Evolutionary conservation across 1,139 yeast genomes (phyloP).

Genomic region (Tardiomyces blankii): DNA sequence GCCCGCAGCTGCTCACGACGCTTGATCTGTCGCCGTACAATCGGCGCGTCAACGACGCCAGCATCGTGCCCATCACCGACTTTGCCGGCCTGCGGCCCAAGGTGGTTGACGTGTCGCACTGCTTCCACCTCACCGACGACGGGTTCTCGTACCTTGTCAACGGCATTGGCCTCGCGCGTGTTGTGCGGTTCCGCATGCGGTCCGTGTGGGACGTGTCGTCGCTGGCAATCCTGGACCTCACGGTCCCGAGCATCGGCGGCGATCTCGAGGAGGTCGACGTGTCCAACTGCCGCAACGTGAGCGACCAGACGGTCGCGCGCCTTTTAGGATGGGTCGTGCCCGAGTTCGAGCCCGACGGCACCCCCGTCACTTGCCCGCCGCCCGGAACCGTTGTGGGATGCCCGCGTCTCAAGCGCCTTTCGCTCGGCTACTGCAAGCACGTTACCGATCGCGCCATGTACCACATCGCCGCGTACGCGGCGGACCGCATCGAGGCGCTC

Average conservation of each 20-base stretch:
- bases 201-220: constrained; percentile 73
- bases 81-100: constrained; percentile 63
- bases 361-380: constrained; percentile 11
- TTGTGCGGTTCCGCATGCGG: constrained; percentile 45
- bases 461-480: constrained; percentile 50
- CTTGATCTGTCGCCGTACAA: constrained; percentile 54
- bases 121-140: constrained; percentile 66
- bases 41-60: constrained; percentile 46
- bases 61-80: constrained; percentile 47
- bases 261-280: constrained; percentile 50
- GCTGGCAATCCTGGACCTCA: constrained; percentile 69
- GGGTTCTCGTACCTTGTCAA: constrained; percentile 63
- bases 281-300: constrained; percentile 61
- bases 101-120: constrained; percentile 51
- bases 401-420: constrained; percentile 40
- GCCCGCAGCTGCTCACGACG: constrained; percentile 38
- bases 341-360: constrained; percentile 12
- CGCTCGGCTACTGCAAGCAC: constrained; percentile 63
- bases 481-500: constrained; percentile 41
- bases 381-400: constrained; percentile 38
- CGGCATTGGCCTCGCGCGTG: constrained; percentile 55
- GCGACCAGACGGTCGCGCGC: constrained; percentile 59
- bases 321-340: constrained; percentile 41
- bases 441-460: constrained; percentile 57
- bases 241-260: constrained; percentile 54